phyloP scores from a whole-genome alignment of 1,139 yeast genomes.

The Pneumocystis wakefieldiae region DNA sequence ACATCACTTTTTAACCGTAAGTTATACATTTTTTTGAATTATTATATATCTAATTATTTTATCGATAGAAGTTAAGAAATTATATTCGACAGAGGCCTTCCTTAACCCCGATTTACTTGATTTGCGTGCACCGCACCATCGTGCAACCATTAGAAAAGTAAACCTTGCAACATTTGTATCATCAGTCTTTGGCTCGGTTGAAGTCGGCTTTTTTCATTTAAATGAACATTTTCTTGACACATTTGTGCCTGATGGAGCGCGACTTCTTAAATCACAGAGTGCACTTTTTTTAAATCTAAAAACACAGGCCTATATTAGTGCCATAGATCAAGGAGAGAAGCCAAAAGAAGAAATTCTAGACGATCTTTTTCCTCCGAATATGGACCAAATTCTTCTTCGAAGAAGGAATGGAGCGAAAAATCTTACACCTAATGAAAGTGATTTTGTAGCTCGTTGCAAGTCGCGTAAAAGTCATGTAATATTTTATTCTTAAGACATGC shows the following conservation, averaged over 20 bases:
- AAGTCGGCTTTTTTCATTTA: slow-evolving; percentile 73
- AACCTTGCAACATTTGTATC: slow-evolving; percentile 76
- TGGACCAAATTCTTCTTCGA: slow-evolving; percentile 39
- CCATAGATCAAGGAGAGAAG: slow-evolving; percentile 58
- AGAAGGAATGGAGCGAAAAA: slow-evolving; percentile 17
- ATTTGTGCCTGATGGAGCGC: slow-evolving; percentile 38
- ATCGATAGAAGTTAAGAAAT: slow-evolving; percentile 38
- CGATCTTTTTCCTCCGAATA: slow-evolving; percentile 56
- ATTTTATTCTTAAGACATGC: background rate
- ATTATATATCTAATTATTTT: slow-evolving; percentile 35
- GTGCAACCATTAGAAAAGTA: slow-evolving; percentile 55
- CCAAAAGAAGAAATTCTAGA: slow-evolving; percentile 56
- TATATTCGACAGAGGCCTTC: slow-evolving; percentile 28
- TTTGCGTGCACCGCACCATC: slow-evolving; percentile 15
- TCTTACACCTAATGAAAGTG: slow-evolving; percentile 54
- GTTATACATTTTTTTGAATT: background rate
- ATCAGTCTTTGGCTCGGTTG: slow-evolving; percentile 70
- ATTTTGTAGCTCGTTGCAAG: slow-evolving; percentile 54
- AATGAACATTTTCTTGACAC: slow-evolving; percentile 73
- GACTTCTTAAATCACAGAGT: slow-evolving; percentile 67
- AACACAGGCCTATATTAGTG: slow-evolving; percentile 89
- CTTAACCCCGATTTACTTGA: slow-evolving; percentile 40
- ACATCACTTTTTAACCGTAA: slow-evolving; percentile 56
- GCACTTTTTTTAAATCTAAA: slow-evolving; percentile 68
- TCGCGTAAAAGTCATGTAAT: slow-evolving; percentile 30